phyloP scores from a whole-genome alignment of 176 grass and related monocot genomes.

The Cocos nucifera region DNA sequence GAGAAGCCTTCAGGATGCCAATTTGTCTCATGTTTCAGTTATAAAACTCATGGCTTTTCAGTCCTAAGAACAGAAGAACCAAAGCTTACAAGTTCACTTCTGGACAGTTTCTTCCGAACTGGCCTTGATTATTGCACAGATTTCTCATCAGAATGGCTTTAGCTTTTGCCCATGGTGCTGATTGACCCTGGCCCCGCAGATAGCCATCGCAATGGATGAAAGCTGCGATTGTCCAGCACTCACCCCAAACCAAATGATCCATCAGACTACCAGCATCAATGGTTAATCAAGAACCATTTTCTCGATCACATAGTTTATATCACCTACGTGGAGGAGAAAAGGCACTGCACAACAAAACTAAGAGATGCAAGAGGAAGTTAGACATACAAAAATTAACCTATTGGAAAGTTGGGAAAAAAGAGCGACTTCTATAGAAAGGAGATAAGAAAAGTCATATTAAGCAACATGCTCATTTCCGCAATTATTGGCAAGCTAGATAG shows the following conservation, averaged over 20 bases:
- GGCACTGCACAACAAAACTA: not conserved
- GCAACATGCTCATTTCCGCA: too few species aligned
- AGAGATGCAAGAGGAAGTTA: too few species aligned
- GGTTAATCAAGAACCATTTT: conserved; percentile 74
- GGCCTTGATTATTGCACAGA: conserved; percentile 92
- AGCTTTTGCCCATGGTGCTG: conserved; percentile 65
- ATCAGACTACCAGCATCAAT: conserved; percentile 54
- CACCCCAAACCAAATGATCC: conserved; percentile 46
- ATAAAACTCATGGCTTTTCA: too few species aligned
- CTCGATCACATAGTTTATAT: conserved; percentile 83
- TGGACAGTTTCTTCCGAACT: conserved; percentile 10
- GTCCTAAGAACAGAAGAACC: not conserved
- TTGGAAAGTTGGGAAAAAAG: too few species aligned
- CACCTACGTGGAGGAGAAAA: conserved; percentile 37
- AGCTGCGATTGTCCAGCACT: conserved; percentile 43
- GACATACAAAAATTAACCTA: too few species aligned
- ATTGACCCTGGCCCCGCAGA: conserved; percentile 42
- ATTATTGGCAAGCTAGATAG: too few species aligned
- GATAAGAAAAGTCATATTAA: too few species aligned
- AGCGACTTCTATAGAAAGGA: too few species aligned
- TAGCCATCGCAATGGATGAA: conserved; percentile 44
- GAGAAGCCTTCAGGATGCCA: too few species aligned
- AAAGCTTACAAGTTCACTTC: not conserved
- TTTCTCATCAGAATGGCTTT: conserved; percentile 69
- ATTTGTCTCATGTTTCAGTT: too few species aligned